Base-by-base conservation (phyloP, 108 stramenopile species). In the Discostella stelligeroides region DNA sequence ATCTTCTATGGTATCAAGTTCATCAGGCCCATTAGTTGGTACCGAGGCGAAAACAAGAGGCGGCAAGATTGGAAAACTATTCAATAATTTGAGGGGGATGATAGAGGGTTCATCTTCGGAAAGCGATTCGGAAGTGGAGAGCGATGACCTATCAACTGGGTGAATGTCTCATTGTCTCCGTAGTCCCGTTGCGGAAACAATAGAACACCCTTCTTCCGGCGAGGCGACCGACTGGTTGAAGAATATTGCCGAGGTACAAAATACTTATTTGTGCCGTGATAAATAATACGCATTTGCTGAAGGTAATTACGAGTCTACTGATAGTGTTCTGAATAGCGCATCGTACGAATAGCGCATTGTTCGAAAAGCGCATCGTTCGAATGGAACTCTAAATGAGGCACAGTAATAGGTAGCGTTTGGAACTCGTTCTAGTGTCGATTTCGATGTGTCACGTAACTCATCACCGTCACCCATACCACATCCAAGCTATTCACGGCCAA, bases 401-500 rank as follows among this genome's bases (percentile, higher is more conserved):
- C 34, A 34, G 34, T 34, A 34, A n/a, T 34, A 3, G 34, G 3
- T 34, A 6, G 5, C 6, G 34, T 34, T 3, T 34, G 34, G 34
- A 34, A 34, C 34, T 3, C 34, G 34, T 34, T 34, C 34, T 34
- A 79, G 25, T 79, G 79, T 39, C 79, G 73, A 70, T 80, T 72
- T 4, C 61, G 66, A 64, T 80, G 79, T 17, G 79, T 80, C 3
- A 73, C 72, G 48, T 58, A 80, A 54, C 72, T 73, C 72, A 80
- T 80, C 24, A 80, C 79, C 12, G 65, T 67, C 20, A 80, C 72
- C 79, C 79, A 80, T 20, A 80, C 48, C 17, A 80, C 66, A 51
- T 80, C 79, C 21, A 72, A 60, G 20, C 63, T 56, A 66, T 80
- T 80, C 24, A 80, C 79, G 4, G 79, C 79, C 38, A 80, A 46